Conservation (phyloP, 805 yeast species). For the Yarrowia sp. region DNA sequence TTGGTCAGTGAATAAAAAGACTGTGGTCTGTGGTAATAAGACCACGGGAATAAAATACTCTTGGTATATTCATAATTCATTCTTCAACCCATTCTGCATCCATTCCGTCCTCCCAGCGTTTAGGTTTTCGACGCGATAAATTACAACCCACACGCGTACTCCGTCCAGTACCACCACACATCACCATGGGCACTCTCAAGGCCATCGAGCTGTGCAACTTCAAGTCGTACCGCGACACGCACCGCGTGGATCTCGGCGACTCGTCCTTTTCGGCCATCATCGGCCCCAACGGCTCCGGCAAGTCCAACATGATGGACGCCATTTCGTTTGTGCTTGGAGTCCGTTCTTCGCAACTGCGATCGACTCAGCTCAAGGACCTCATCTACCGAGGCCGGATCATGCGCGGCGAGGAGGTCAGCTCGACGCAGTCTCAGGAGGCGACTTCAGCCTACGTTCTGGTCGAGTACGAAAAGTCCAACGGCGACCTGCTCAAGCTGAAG, state of each 20-base stretch:
- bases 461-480: constrained; percentile 60
- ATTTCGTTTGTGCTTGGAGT: constrained; percentile 92
- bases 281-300: constrained; percentile 99
- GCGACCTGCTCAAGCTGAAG: constrained; percentile 58
- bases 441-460: constrained; percentile 73
- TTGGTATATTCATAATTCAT: no score
- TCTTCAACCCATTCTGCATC: no score
- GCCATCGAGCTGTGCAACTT: constrained; percentile 81
- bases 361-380: constrained; percentile 68
- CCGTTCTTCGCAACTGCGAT: constrained; percentile 69
- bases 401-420: constrained; percentile 35
- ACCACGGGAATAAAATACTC: no score
- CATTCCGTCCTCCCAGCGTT: no score
- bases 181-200: constrained; percentile 74
- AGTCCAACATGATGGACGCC: constrained; percentile 97
- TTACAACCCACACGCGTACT: background rate
- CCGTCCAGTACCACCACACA: background rate
- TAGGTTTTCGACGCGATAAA: constrained; percentile 16
- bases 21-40: no score
- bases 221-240: constrained; percentile 82
- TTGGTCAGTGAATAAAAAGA: no score
- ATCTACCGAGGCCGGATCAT: constrained; percentile 69
- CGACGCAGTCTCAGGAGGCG: constrained; percentile 36
- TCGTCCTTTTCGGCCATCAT: constrained; percentile 85
- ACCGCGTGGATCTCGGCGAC: constrained; percentile 73